A percentile compares a stretch with the other conserved stretches of the same genome.
Evolutionary conservation across 257 asterid genomes (phyloP).

Genomic region (Nicotiana attenuata): DNA sequence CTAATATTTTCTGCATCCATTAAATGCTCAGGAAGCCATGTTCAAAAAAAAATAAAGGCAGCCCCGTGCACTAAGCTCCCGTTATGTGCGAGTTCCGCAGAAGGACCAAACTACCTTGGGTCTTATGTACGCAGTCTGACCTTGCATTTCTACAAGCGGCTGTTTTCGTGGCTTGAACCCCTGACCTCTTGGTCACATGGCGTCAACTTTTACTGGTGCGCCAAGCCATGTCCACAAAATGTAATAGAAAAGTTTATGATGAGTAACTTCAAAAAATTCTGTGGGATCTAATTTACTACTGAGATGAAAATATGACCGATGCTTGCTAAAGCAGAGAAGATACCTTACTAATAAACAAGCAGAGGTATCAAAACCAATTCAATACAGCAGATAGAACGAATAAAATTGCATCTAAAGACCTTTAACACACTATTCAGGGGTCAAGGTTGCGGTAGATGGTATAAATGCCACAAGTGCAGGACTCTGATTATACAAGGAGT

Average conservation of each 20-base stretch:
- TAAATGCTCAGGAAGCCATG: neutral
- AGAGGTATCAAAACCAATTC: neutral
- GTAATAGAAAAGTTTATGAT: neutral
- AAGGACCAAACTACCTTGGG: too few relatives aligned
- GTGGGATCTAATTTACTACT: neutral
- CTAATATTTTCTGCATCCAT: neutral
- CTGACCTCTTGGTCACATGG: too few relatives aligned
- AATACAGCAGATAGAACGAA: neutral
- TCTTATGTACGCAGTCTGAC: too few relatives aligned
- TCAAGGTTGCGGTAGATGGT: neutral
- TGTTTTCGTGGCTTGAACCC: too few relatives aligned
- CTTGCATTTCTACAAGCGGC: too few relatives aligned
- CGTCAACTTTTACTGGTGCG: too few relatives aligned
- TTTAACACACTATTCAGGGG: neutral
- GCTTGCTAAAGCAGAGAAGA: neutral
- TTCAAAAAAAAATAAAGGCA: neutral
- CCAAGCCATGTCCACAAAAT: neutral
- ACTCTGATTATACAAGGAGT: neutral
- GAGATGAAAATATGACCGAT: neutral
- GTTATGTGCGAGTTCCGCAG: too few relatives aligned
- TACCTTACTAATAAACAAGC: neutral
- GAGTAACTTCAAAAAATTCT: neutral
- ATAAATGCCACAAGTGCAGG: neutral
- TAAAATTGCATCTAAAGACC: neutral
- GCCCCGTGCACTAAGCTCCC: too few relatives aligned